phyloP scores from a whole-genome alignment of 208 protist genomes.

The Trypanosoma lewisi region DNA sequence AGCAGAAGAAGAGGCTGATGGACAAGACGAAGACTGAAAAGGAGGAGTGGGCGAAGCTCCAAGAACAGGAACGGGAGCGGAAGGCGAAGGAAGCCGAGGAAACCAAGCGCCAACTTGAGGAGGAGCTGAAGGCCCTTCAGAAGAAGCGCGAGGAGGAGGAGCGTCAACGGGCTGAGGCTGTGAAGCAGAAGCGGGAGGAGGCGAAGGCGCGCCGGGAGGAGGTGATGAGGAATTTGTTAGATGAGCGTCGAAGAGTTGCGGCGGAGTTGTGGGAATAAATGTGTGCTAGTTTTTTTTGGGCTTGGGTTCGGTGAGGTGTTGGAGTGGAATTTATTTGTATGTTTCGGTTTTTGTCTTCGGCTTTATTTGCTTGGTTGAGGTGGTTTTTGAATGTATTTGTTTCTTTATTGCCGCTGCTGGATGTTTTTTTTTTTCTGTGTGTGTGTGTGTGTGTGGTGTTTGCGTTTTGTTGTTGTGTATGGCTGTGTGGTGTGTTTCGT shows the following conservation, averaged over 20 bases:
- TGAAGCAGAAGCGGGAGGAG: constrained; percentile 32
- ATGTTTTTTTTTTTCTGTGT: constrained; percentile 12
- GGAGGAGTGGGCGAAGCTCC: too few species aligned
- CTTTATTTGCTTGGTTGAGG: constrained; percentile 7
- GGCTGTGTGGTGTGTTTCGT: neutral
- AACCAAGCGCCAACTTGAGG: too few species aligned
- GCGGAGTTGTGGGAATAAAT: constrained; percentile 21
- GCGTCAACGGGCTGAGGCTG: constrained; percentile 11
- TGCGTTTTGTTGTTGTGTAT: neutral
- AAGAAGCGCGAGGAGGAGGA: constrained; percentile 52
- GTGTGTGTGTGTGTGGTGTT: too few species aligned
- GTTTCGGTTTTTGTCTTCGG: constrained; percentile 12
- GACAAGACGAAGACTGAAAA: too few species aligned
- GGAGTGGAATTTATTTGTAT: constrained; percentile 8
- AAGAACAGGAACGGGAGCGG: too few species aligned
- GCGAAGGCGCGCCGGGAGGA: constrained; percentile 27
- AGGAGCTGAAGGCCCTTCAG: too few species aligned
- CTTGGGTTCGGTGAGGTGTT: neutral
- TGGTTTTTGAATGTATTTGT: constrained; percentile 21
- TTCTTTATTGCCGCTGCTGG: constrained; percentile 3
- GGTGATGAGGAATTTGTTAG: constrained; percentile 26
- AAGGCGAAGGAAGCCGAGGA: too few species aligned
- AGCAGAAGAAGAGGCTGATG: too few species aligned
- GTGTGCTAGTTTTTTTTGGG: neutral
- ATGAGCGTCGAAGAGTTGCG: constrained; percentile 26